These are phyloP conservation scores for Epichloe uncinata DNA, from an alignment of 2,329 filamentous ascomycete species.

Conservation along the genomic window DNA sequence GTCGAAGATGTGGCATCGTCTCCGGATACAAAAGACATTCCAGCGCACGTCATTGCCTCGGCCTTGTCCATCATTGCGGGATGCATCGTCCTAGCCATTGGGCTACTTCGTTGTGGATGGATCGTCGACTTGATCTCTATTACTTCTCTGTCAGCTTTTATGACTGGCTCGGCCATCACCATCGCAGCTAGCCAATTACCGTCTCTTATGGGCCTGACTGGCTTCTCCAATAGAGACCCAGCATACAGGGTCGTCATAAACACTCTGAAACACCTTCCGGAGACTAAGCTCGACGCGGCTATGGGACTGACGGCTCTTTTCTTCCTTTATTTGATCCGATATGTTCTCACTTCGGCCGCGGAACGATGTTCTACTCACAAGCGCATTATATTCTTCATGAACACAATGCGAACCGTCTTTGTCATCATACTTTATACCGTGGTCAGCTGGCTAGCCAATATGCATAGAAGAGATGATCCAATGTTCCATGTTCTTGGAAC, in stretches of 20 bases:
- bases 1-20: constrained; percentile 48
- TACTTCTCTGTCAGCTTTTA: constrained; percentile 83
- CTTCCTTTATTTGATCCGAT: constrained; percentile 66
- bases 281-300: constrained; percentile 62
- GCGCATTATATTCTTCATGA: constrained; percentile 79
- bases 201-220: constrained; percentile 63
- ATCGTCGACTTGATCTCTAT: constrained; percentile 89
- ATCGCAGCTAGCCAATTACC: constrained; percentile 79
- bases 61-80: constrained; percentile 68
- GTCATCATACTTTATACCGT: constrained; percentile 86
- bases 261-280: constrained; percentile 57
- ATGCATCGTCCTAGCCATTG: constrained; percentile 63
- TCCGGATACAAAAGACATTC: constrained; percentile 37
- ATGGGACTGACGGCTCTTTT: constrained; percentile 74
- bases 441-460: constrained; percentile 77
- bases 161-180: constrained; percentile 88
- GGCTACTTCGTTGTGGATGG: constrained; percentile 70
- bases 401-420: constrained; percentile 79
- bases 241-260: constrained; percentile 80
- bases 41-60: constrained; percentile 58
- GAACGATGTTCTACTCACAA: constrained; percentile 55
- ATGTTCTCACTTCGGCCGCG: constrained; percentile 47
- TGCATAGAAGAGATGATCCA: constrained; percentile 47
- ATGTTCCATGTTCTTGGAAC: constrained; percentile 60
- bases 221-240: constrained; percentile 60